Base-by-base conservation (phyloP, 2,329 filamentous ascomycete species). In the Sclerotiophoma versabilis region DNA sequence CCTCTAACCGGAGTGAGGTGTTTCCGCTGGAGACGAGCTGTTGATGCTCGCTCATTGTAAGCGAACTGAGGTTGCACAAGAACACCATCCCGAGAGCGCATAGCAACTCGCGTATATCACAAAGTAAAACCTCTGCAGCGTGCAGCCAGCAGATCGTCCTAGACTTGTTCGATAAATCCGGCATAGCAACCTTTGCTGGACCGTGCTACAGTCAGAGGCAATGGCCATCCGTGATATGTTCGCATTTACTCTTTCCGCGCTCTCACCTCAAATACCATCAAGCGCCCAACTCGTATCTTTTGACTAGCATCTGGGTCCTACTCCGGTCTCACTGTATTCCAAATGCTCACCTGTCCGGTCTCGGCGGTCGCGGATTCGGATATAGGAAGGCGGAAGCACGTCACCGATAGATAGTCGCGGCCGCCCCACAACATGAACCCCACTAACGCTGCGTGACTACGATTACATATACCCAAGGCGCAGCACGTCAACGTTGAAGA, bases 331-430 rank as follows among this genome's bases (percentile, higher is more conserved):
- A 15, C 5, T 17, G 25, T 33, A 19, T 39, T 6, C 22, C 27
- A 39, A 38, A 38, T 43, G 44, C 37, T 33, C 38, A 43, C 26
- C n/a, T 7, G n/a, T 36, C 32, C 26, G 38, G 22, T 42, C 50
- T 49, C 45, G 44, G 44, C 32, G 14, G 10, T 34, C 38, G 44
- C 27, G 32, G 14, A 49, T 49, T 48, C 38, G 45, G 51, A 54
- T 39, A 49, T 49, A 15, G 11, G 26, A 42, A 22, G 26, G 32
- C 51, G 33, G 22, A 54, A 54, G 50, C 51, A 54, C 51, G 45
- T 54, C 51, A 54, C 37, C 22, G 20, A 32, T 23, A 1, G 12
- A 33, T 30, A 34, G 27, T 39, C 41, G 22, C 34, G 23, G 36
- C 23, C 9, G 37, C 30, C 43, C 49, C 43, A n/a, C n/a, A 43